These are phyloP conservation scores for Leccinum huronense DNA, from an alignment of 1,284 basidiomycete species.

Conservation along the genomic window DNA sequence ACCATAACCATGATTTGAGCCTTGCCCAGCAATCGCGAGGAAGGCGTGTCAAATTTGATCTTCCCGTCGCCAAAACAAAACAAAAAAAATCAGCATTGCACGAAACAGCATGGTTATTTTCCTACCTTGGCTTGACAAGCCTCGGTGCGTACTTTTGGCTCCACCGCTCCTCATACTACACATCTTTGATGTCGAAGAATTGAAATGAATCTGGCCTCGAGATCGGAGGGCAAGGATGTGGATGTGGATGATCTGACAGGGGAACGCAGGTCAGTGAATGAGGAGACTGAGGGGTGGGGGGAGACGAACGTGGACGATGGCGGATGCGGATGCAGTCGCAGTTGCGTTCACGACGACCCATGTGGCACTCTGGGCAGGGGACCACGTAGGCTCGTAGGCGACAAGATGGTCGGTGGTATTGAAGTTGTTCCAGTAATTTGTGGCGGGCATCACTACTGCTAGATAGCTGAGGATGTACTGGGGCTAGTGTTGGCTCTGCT, in stretches of 20 bases:
- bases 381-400: too few relatives aligned
- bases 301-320: too few relatives aligned
- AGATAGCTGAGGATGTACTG: too few relatives aligned
- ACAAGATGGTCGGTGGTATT: too few relatives aligned
- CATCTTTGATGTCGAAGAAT: slow-evolving; percentile 68
- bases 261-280: slow-evolving; percentile 24
- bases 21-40: slow-evolving; percentile 93
- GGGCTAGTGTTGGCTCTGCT: too few relatives aligned
- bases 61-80: slow-evolving; percentile 69
- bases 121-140: slow-evolving; percentile 85
- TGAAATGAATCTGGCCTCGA: slow-evolving; percentile 40
- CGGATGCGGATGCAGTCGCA: too few relatives aligned
- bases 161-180: slow-evolving; percentile 89
- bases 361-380: too few relatives aligned
- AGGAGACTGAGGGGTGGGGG: too few relatives aligned
- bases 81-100: slow-evolving; percentile 13
- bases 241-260: too few relatives aligned
- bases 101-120: slow-evolving; percentile 17
- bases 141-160: slow-evolving; percentile 81
- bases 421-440: too few relatives aligned
- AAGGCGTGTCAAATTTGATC: slow-evolving; percentile 91
- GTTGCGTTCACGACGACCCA: slow-evolving; percentile 22
- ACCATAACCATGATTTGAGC: slow-evolving; percentile 97
- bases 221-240: too few relatives aligned
- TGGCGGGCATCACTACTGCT: too few relatives aligned